Evolutionary conservation across 345 rosid species (phyloP).

Genomic region (Acer negundo): DNA sequence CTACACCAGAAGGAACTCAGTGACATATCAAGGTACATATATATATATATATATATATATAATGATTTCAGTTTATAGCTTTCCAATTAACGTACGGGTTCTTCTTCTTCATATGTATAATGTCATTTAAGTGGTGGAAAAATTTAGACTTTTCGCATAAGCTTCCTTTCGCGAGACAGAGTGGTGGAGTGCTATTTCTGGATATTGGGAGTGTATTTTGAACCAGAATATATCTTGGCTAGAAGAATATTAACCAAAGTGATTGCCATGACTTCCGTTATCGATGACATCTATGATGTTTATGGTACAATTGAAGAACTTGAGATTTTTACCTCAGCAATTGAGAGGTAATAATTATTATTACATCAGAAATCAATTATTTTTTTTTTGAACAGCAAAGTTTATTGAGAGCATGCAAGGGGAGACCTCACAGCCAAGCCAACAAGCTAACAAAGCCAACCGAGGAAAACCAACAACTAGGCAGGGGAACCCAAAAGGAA

Average conservation of each 20-base stretch:
- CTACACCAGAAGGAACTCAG: constrained; percentile 38
- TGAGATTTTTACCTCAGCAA: constrained; percentile 23
- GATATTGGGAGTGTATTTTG: constrained; percentile 21
- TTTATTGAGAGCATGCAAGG: no score
- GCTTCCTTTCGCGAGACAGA: constrained; percentile 43
- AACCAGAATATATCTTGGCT: constrained; percentile 17
- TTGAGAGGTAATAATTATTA: constrained; percentile 26
- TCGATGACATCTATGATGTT: constrained; percentile 31
- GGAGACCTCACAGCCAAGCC: no score
- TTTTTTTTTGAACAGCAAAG: no score
- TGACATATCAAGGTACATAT: constrained; percentile 20
- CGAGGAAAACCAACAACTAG: no score
- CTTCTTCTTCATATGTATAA: no score
- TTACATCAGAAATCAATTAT: no score
- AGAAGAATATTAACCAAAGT: constrained; percentile 29
- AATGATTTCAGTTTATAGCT: no score
- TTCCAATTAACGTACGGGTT: no score
- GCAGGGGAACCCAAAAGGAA: no score
- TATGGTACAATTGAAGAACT: constrained; percentile 40
- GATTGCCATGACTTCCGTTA: constrained; percentile 14
- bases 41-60: no score
- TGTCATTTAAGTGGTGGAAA: constrained; percentile 42
- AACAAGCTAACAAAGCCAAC: no score
- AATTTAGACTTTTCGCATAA: constrained; percentile 26
- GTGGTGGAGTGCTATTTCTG: constrained; percentile 40